These are phyloP conservation scores for Psophocarpus tetragonolobus DNA, from an alignment of 306 rosid species.

Conservation along the genomic window DNA sequence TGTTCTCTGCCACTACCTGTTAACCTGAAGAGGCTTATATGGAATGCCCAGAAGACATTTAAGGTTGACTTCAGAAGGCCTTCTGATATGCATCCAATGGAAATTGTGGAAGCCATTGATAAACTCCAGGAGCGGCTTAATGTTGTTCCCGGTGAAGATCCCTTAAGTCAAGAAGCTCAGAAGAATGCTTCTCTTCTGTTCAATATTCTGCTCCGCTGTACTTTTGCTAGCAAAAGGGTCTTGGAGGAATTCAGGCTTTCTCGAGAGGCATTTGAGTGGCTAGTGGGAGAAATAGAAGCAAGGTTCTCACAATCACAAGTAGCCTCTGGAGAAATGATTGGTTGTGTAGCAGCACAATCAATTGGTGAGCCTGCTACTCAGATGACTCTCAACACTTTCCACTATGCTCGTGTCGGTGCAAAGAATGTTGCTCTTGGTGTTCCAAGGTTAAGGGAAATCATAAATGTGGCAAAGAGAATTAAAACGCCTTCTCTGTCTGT, in stretches of 20 bases:
- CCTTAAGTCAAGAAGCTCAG: slow-evolving; percentile 90
- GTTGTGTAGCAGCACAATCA: slow-evolving; percentile 95
- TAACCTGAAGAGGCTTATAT: slow-evolving; percentile 91
- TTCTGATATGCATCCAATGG: slow-evolving; percentile 98
- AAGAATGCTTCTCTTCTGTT: slow-evolving; percentile 93
- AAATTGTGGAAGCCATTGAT: slow-evolving; percentile 95
- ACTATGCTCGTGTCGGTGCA: slow-evolving; percentile 99
- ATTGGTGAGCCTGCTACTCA: slow-evolving; percentile 99
- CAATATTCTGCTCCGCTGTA: slow-evolving; percentile 82
- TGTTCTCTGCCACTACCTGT: slow-evolving; percentile 91
- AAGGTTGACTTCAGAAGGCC: slow-evolving; percentile 92
- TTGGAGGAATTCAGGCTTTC: slow-evolving; percentile 94
- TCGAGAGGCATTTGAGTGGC: slow-evolving; percentile 97
- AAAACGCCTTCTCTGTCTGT: slow-evolving; percentile 95
- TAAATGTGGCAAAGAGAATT: slow-evolving; percentile 91
- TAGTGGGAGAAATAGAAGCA: slow-evolving; percentile 93
- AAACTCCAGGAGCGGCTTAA: slow-evolving; percentile 93
- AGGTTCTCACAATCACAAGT: slow-evolving; percentile 93
- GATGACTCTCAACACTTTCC: slow-evolving; percentile 99
- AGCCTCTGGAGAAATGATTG: slow-evolving; percentile 98
- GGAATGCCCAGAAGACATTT: slow-evolving; percentile 95
- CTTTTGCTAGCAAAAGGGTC: slow-evolving; percentile 93
- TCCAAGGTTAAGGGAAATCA: slow-evolving; percentile 95
- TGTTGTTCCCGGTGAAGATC: slow-evolving; percentile 96
- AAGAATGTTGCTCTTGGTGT: slow-evolving; percentile 96